Percentiles rank a stretch among this genome's conserved stretches.
These are phyloP conservation scores for Handroanthus guayacan DNA, from an alignment of 257 asterid species.

Conservation along the genomic window DNA sequence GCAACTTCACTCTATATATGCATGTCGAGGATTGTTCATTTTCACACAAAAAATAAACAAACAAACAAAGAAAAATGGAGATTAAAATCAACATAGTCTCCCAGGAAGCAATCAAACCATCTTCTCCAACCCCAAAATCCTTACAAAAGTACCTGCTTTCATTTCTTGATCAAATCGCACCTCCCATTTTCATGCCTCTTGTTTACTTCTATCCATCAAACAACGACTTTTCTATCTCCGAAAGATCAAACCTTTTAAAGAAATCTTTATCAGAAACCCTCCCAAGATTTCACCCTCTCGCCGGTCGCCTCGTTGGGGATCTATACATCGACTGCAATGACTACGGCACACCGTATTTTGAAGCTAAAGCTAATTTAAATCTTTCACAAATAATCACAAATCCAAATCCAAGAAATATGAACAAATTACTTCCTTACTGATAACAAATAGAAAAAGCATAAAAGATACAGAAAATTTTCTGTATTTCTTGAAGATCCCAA, in stretches of 20 bases:
- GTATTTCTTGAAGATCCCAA: too few relatives aligned
- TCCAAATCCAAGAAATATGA: conserved; percentile 41
- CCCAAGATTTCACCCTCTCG: conserved; percentile 53
- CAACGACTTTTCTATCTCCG: conserved; percentile 27
- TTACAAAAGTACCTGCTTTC: conserved; percentile 45
- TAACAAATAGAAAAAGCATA: too few relatives aligned
- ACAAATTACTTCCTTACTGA: conserved; percentile 53
- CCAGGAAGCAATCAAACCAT: conserved; percentile 48
- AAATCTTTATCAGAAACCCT: conserved; percentile 50
- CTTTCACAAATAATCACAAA: conserved; percentile 36
- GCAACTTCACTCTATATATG: too few relatives aligned
- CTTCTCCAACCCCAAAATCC: conserved; percentile 44
- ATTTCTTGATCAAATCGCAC: conserved; percentile 58
- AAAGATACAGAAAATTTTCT: too few relatives aligned
- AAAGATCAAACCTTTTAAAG: conserved; percentile 41
- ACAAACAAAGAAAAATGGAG: conserved; percentile 21
- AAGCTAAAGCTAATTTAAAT: conserved; percentile 41
- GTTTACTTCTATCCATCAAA: conserved; percentile 48
- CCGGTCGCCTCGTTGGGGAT: conserved; percentile 50
- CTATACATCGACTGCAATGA: conserved; percentile 51
- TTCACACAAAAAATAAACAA: too few relatives aligned
- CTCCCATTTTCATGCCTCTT: conserved; percentile 51
- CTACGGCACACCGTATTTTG: conserved; percentile 47
- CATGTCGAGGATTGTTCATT: too few relatives aligned
- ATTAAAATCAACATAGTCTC: conserved; percentile 43